Percentiles rank a stretch among this genome's conserved stretches.
phyloP scores from a whole-genome alignment of 805 yeast genomes.

The Ogataea philodendri region DNA sequence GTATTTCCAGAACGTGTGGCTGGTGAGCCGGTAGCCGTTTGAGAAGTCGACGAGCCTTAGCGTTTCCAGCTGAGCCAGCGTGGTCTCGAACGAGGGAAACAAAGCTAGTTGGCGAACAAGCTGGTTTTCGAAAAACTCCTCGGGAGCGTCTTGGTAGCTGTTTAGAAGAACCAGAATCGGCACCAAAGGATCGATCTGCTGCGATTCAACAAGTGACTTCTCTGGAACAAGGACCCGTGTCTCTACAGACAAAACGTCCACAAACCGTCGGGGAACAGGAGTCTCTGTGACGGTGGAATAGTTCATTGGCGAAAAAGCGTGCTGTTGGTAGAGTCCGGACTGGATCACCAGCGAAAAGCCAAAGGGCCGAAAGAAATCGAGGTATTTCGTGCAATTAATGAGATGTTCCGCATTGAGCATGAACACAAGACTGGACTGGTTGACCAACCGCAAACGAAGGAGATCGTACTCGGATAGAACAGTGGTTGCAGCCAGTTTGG shows the following conservation, averaged over 20 bases:
- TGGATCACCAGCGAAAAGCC: slow-evolving; percentile 14
- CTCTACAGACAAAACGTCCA: slow-evolving; percentile 3
- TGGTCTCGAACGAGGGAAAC: slow-evolving; percentile 4
- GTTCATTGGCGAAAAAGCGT: slow-evolving; percentile 2
- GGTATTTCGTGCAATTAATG: slow-evolving; percentile 9
- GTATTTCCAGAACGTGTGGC: slow-evolving; percentile 16
- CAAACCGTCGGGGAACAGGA: slow-evolving; percentile 1
- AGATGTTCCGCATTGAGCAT: slow-evolving; percentile 12
- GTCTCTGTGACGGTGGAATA: slow-evolving; percentile 4
- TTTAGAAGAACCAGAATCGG: slow-evolving; percentile 10
- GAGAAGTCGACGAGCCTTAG: slow-evolving; percentile 10
- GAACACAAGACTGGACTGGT: slow-evolving; percentile 13
- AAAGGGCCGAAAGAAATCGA: slow-evolving; percentile 10
- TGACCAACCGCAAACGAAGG: slow-evolving; percentile 10
- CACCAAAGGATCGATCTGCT: slow-evolving; percentile 7
- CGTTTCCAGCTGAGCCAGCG: slow-evolving; percentile 14
- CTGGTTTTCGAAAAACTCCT: slow-evolving; percentile 6
- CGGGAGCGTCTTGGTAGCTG: slow-evolving; percentile 6
- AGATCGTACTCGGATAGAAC: slow-evolving; percentile 5
- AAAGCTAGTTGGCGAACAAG: slow-evolving; percentile 3
- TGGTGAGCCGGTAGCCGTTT: slow-evolving; percentile 7
- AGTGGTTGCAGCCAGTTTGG: not conserved
- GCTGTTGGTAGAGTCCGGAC: slow-evolving; percentile 5
- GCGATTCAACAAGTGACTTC: slow-evolving; percentile 1
- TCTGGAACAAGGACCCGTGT: slow-evolving; percentile 11